These are phyloP conservation scores for Leersia perrieri DNA, from an alignment of 176 grass and related monocot species.

Conservation along the genomic window DNA sequence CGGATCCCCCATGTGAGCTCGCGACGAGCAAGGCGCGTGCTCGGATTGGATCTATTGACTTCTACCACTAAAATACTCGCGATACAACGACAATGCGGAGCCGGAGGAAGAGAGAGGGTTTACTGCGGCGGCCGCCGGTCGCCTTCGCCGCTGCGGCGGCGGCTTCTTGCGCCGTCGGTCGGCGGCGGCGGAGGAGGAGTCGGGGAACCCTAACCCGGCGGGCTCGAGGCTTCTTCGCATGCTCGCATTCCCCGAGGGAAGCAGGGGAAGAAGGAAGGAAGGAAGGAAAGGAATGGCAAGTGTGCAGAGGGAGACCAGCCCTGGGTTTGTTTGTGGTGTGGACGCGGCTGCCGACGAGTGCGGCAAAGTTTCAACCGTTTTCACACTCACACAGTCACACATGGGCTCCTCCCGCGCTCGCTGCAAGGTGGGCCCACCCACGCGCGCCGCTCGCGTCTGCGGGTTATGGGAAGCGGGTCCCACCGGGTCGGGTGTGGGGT, in stretches of 20 bases:
- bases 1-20: constrained; percentile 30
- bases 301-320: too few relatives aligned
- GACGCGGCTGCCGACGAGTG: constrained; percentile 8
- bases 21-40: neutral
- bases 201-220: constrained; percentile 44
- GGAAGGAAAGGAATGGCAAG: too few relatives aligned
- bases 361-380: constrained; percentile 19
- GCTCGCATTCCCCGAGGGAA: constrained; percentile 55
- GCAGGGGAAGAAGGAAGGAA: neutral
- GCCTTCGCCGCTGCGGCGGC: constrained; percentile 31
- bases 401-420: neutral
- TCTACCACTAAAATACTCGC: constrained; percentile 19
- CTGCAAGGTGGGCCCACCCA: neutral
- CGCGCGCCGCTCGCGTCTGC: neutral
- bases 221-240: constrained; percentile 57
- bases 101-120: neutral
- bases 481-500: too few relatives aligned
- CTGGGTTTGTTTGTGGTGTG: neutral
- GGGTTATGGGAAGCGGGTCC: neutral
- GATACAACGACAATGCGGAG: constrained; percentile 28
- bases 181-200: neutral
- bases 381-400: neutral
- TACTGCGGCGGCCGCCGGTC: constrained; percentile 22
- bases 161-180: constrained; percentile 42
- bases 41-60: constrained; percentile 49